Conservation (phyloP, 352 stramenopile genomes). For the Globisporangium paroecandrum region DNA sequence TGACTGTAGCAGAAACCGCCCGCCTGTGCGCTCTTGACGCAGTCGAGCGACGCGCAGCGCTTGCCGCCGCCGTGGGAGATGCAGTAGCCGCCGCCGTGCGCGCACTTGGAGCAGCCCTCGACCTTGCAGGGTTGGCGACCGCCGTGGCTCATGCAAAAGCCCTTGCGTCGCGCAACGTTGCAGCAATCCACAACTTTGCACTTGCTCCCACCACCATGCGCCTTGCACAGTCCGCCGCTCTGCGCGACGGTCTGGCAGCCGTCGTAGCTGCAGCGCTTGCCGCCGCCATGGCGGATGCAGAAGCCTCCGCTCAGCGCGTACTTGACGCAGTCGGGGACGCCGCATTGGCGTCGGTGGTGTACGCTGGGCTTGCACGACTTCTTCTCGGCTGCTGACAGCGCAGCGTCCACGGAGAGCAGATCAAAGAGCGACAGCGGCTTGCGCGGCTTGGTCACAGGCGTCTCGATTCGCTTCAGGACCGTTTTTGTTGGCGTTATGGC, state of each 20-base stretch:
- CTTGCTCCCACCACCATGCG: constrained; percentile 79
- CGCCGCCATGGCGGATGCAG: constrained; percentile 71
- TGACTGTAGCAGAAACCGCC: constrained; percentile 81
- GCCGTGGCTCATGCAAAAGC: constrained; percentile 73
- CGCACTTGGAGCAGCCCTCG: constrained; percentile 62
- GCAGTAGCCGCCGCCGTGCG: constrained; percentile 72
- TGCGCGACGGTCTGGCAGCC: constrained; percentile 70
- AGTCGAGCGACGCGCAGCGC: constrained; percentile 48
- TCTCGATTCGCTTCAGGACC: constrained; percentile 14
- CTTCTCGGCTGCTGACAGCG: constrained; percentile 4
- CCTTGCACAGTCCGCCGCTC: constrained; percentile 78
- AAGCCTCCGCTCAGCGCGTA: constrained; percentile 68
- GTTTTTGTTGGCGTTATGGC: constrained; percentile 32
- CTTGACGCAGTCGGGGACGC: constrained; percentile 51
- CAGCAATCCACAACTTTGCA: constrained; percentile 57
- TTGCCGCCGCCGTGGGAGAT: constrained; percentile 75
- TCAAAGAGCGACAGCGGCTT: constrained; percentile 51
- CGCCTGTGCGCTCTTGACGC: constrained; percentile 69
- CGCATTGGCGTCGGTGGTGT: constrained; percentile 59
- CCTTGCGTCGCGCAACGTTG: constrained; percentile 63
- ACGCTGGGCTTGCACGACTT: constrained; percentile 11
- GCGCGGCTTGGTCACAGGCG: constrained; percentile 26
- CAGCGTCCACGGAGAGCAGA: constrained; percentile 37
- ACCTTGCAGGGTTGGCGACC: constrained; percentile 75
- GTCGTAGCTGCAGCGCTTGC: constrained; percentile 62